Evolutionary conservation across 2,329 filamentous ascomycete genomes (phyloP).

Genomic region (Talaromyces amestolkiae): DNA sequence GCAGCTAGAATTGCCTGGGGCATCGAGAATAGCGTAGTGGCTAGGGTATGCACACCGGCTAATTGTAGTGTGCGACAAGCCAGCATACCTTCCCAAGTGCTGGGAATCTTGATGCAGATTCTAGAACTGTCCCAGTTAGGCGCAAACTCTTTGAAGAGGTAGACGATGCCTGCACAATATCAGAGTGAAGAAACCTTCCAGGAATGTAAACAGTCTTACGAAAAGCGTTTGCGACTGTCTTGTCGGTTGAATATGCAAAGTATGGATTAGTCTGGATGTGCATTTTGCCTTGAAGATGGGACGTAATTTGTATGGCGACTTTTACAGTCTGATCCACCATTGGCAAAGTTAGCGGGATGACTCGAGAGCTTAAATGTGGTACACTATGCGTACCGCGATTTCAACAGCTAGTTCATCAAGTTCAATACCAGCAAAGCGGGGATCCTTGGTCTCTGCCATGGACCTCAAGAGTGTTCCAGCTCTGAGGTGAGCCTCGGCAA

Average conservation of each 20-base stretch:
- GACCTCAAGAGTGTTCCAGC: slow-evolving; percentile 36
- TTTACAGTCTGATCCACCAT: slow-evolving; percentile 50
- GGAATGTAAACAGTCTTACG: slow-evolving; percentile 38
- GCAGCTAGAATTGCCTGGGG: slow-evolving; percentile 59
- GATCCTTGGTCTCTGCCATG: slow-evolving; percentile 30
- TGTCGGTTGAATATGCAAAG: slow-evolving; percentile 51
- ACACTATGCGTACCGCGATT: slow-evolving; percentile 44
- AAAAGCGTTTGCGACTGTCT: slow-evolving; percentile 52
- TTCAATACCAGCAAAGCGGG: slow-evolving; percentile 36
- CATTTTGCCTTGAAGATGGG: slow-evolving; percentile 51
- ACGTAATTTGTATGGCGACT: slow-evolving; percentile 52
- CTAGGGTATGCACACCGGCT: slow-evolving; percentile 57
- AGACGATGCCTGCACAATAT: slow-evolving; percentile 49
- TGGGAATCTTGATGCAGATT: slow-evolving; percentile 63
- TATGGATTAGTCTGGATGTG: slow-evolving; percentile 63
- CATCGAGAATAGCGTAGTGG: slow-evolving; percentile 63
- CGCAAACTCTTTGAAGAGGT: slow-evolving; percentile 47
- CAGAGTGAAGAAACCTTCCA: not conserved
- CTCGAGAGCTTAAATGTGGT: not conserved
- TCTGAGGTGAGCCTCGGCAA: slow-evolving; percentile 24
- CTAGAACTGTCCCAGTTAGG: slow-evolving; percentile 48
- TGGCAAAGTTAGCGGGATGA: not conserved
- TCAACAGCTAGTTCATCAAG: slow-evolving; percentile 55
- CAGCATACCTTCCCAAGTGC: slow-evolving; percentile 62
- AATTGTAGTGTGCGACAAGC: slow-evolving; percentile 57